Evolutionary conservation across 2,329 filamentous ascomycete species (phyloP), one percentile per base, ranked within the genome.

Genomic region (Epicoccum sorghinum): DNA sequence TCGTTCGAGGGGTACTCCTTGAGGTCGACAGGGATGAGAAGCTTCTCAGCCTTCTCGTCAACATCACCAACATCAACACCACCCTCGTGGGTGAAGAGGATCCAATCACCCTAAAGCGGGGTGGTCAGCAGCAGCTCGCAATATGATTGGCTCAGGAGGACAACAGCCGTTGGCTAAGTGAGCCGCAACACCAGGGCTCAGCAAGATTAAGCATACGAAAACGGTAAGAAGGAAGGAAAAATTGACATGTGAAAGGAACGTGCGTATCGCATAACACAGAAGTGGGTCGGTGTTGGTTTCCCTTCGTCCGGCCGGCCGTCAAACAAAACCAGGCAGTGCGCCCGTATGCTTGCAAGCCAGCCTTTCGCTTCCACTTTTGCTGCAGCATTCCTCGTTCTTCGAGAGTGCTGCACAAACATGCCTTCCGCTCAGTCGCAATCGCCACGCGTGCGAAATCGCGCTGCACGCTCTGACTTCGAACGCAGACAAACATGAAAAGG

Each of bases 41-140:
- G 86, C 89, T 98, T 99, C 86, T 98, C 91, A 62, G 95, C 95
- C 85, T 99, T 99, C 64, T 88, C 92, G 73, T 99, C 95, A 66
- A 99, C 95, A 87, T 99, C 95, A 77, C 95, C 95, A 70, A 99
- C 95, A 80, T 99, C 95, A 67, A 99, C 93, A 89, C 95, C 95
- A 84, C 95, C 95, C 82, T 99, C 95, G 82, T 99, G 92, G 72
- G 93, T 97, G 85, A 99, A 99, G 74, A 99, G 91, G 76, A 99
- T 97, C 92, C 93, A 98, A 80, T 99, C 95, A 75, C 95, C 95
- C 95, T 98, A 76, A 59, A 60, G 55, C 58, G 62, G 58, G 62
- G 57, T 58, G 45, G 67, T 75, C 64, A 77, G 75, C 60, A 37
- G 53, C 25, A 39, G 66, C 52, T 62, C 47, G 61, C 51, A 55